These are phyloP conservation scores for Prunus campanulata DNA, from an alignment of 306 rosid genomes.

Conservation along the genomic window DNA sequence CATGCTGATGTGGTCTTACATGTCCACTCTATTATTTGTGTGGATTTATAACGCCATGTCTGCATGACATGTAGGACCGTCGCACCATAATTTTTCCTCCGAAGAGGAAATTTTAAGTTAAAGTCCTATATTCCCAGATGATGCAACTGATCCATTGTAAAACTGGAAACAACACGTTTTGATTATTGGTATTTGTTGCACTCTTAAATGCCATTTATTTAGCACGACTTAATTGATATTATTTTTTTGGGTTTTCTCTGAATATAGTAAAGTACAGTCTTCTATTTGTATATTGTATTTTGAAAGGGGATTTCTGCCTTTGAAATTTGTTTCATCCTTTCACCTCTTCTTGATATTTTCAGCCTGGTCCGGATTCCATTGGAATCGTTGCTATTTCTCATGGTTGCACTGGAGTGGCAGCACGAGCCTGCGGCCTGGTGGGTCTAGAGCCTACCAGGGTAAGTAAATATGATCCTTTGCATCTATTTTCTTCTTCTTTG, in stretches of 20 bases:
- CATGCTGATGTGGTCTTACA: no score
- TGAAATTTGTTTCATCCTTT: background rate
- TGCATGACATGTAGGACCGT: no score
- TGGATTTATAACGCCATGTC: no score
- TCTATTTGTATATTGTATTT: background rate
- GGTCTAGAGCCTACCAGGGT: constrained; percentile 99
- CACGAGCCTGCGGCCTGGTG: constrained; percentile 99
- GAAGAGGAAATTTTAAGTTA: background rate
- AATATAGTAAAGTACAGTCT: background rate
- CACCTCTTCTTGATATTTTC: constrained; percentile 23
- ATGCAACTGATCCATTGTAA: background rate
- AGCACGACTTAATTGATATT: background rate
- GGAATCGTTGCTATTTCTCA: constrained; percentile 99
- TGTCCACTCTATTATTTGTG: no score
- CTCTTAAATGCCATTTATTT: background rate
- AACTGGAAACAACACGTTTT: background rate
- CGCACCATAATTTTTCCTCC: no score
- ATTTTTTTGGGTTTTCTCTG: background rate
- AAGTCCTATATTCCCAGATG: background rate
- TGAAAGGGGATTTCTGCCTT: background rate
- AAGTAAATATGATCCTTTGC: constrained; percentile 26
- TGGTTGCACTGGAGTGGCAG: constrained; percentile 99
- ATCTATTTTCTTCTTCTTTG: constrained; percentile 3
- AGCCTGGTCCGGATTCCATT: constrained; percentile 99
- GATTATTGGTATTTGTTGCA: background rate